Conservation (phyloP, 345 rosid species). For the Gossypium anomalum region DNA sequence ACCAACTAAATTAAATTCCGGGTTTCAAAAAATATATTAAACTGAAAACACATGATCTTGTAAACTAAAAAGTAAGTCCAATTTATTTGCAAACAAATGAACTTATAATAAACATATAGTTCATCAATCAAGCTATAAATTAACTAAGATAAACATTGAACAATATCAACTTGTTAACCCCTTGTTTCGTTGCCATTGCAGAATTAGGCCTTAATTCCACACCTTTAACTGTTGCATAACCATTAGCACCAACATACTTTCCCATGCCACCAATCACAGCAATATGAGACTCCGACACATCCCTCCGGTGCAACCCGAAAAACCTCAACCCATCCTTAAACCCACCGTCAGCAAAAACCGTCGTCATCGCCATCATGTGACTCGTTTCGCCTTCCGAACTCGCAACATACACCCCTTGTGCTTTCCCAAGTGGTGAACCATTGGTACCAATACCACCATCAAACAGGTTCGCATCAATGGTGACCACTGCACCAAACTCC, state of each 20-base stretch:
- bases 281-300: slow-evolving; percentile 10
- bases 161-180: neutral
- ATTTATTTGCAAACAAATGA: too few relatives aligned
- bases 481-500: slow-evolving; percentile 34
- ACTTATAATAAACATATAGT: too few relatives aligned
- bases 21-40: neutral
- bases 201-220: neutral
- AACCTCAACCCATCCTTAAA: slow-evolving; percentile 41
- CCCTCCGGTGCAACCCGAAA: slow-evolving; percentile 39
- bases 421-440: slow-evolving; percentile 38
- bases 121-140: neutral
- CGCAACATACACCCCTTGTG: slow-evolving; percentile 46
- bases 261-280: slow-evolving; percentile 9
- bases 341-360: slow-evolving; percentile 16
- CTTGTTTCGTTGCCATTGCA: neutral
- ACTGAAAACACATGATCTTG: too few relatives aligned
- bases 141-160: slow-evolving; percentile 11
- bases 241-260: slow-evolving; percentile 7
- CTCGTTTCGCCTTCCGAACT: slow-evolving; percentile 36
- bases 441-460: neutral
- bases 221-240: slow-evolving; percentile 8
- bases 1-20: neutral
- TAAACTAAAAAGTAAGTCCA: too few relatives aligned
- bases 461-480: slow-evolving; percentile 36
- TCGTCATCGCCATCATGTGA: slow-evolving; percentile 54